A percentile compares a stretch with the other conserved stretches of the same genome.
Evolutionary conservation across 192 early-diverging fungal genomes (phyloP).

Genomic region (Coemansia sp.): DNA sequence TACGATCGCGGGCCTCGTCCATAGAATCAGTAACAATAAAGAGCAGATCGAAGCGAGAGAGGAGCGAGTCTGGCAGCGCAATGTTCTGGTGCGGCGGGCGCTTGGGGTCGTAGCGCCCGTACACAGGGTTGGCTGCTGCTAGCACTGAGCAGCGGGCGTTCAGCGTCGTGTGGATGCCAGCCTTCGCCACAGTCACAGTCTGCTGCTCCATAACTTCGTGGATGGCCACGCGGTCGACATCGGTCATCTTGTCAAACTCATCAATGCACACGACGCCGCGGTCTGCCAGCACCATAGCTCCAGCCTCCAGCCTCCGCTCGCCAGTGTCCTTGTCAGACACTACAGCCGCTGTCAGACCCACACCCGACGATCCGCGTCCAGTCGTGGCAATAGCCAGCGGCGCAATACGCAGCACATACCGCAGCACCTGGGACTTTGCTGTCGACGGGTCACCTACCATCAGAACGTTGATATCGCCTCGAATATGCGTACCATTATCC

Average conservation of each 20-base stretch:
- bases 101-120: slow-evolving; percentile 84
- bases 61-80: slow-evolving; percentile 88
- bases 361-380: slow-evolving; percentile 93
- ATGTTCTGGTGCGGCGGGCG: slow-evolving; percentile 93
- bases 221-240: slow-evolving; percentile 95
- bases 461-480: slow-evolving; percentile 96
- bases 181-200: slow-evolving; percentile 95
- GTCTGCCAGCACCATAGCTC: slow-evolving; percentile 98
- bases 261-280: slow-evolving; percentile 98
- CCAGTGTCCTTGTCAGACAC: slow-evolving; percentile 94
- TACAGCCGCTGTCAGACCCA: slow-evolving; percentile 97
- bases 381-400: slow-evolving; percentile 96
- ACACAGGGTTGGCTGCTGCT: slow-evolving; percentile 95
- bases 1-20: slow-evolving; percentile 79
- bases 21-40: slow-evolving; percentile 94
- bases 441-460: slow-evolving; percentile 99
- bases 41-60: slow-evolving; percentile 96
- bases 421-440: slow-evolving; percentile 96
- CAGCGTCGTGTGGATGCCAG: slow-evolving; percentile 96
- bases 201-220: slow-evolving; percentile 99
- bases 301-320: slow-evolving; percentile 90
- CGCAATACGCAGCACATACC: slow-evolving; percentile 93
- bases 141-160: slow-evolving; percentile 96
- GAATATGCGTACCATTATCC: slow-evolving; percentile 90
- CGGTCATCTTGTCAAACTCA: slow-evolving; percentile 99